Percentiles rank a stretch among this genome's conserved stretches.
phyloP scores from a whole-genome alignment of 1,284 basidiomycete species.

The Malassezia vespertilionis region DNA sequence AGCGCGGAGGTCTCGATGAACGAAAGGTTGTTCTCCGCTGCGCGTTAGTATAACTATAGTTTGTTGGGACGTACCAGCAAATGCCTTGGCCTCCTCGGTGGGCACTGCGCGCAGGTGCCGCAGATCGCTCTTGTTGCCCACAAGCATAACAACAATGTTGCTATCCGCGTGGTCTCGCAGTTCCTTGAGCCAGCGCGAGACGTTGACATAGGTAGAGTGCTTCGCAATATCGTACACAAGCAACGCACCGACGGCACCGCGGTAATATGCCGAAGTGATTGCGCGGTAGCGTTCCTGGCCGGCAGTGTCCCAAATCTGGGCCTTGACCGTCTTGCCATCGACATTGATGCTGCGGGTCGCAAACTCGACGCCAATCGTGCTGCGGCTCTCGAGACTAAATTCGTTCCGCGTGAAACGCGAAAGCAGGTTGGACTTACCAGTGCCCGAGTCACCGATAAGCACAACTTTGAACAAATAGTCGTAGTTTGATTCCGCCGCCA shows the following conservation, averaged over 20 bases:
- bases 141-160: constrained; percentile 52
- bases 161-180: constrained; percentile 57
- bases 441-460: constrained; percentile 95
- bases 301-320: constrained; percentile 98
- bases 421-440: constrained; percentile 69
- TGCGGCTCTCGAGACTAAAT: constrained; percentile 94
- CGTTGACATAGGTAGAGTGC: constrained; percentile 88
- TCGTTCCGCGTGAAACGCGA: constrained; percentile 84
- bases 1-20: constrained; percentile 95
- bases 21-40: constrained; percentile 70
- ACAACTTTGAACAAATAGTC: constrained; percentile 53
- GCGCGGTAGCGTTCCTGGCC: constrained; percentile 98
- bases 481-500: constrained; percentile 44
- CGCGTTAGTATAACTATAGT: not conserved
- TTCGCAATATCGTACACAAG: constrained; percentile 54
- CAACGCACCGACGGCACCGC: constrained; percentile 69
- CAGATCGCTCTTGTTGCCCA: constrained; percentile 80
- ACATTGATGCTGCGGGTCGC: constrained; percentile 89
- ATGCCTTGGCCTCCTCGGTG: constrained; percentile 57
- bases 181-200: constrained; percentile 96
- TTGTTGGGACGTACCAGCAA: constrained; percentile 42
- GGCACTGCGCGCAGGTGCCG: constrained; percentile 91
- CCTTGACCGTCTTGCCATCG: constrained; percentile 93
- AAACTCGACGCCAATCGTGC: constrained; percentile 96
- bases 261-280: constrained; percentile 92